phyloP scores from a whole-genome alignment of 306 rosid genomes.

The Acmispon strigosus region DNA sequence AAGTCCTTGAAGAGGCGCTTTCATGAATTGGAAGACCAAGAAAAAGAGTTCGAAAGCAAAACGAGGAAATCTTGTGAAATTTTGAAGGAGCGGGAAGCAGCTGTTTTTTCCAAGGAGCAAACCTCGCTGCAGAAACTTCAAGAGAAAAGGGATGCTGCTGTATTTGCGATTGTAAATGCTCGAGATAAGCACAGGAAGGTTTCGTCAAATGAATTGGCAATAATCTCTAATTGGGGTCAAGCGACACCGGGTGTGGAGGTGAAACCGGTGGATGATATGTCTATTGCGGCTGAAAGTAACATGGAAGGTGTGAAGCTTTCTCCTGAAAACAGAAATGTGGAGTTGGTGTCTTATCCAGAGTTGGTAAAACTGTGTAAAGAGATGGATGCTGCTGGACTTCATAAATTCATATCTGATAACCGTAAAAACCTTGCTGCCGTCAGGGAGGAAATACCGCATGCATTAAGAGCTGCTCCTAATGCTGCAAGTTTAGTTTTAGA shows the following conservation, averaged over 20 bases:
- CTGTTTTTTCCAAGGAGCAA: slow-evolving; percentile 72
- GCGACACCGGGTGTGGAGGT: slow-evolving; percentile 41
- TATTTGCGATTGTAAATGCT: slow-evolving; percentile 51
- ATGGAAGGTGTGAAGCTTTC: slow-evolving; percentile 35
- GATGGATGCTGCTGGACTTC: slow-evolving; percentile 88
- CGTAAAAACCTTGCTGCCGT: slow-evolving; percentile 88
- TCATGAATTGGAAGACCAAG: slow-evolving; percentile 92
- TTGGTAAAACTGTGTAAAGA: slow-evolving; percentile 67
- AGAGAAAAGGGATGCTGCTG: slow-evolving; percentile 84
- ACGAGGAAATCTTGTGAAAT: slow-evolving; percentile 56
- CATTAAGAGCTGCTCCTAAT: slow-evolving; percentile 68
- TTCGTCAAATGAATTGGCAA: slow-evolving; percentile 39
- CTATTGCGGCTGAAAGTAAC: slow-evolving; percentile 41
- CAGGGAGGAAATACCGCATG: slow-evolving; percentile 83
- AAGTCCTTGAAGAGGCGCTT: slow-evolving; percentile 96
- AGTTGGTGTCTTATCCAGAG: slow-evolving; percentile 62
- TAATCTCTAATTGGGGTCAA: slow-evolving; percentile 40
- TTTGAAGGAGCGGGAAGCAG: slow-evolving; percentile 64
- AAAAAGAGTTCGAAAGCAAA: slow-evolving; percentile 72
- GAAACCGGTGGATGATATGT: slow-evolving; percentile 50
- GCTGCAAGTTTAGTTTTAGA: slow-evolving; percentile 81
- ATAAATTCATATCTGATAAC: slow-evolving; percentile 90
- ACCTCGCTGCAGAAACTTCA: slow-evolving; percentile 69
- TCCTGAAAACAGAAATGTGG: slow-evolving; percentile 40
- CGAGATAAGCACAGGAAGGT: slow-evolving; percentile 68